Conservation (phyloP, 305 asterid species). For the Galium porrigens region DNA sequence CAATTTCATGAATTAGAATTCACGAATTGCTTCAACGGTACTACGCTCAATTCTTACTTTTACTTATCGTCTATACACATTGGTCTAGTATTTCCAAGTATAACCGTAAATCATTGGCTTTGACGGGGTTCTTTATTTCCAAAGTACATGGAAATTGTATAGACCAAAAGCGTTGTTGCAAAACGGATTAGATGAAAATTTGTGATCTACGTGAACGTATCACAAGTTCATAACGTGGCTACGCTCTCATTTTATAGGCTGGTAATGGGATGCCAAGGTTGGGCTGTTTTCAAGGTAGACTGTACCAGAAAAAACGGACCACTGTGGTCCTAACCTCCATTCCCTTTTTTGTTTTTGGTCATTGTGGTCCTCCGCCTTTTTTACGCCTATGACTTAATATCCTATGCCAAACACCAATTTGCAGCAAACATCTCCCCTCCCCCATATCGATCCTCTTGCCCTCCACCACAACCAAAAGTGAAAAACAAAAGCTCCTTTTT, state of each 20-base stretch:
- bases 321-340: constrained; percentile 5
- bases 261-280: constrained; percentile 2
- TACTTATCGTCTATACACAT: no score
- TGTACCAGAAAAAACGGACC: constrained; percentile 21
- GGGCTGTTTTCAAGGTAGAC: constrained; percentile 10
- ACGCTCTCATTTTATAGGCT: background rate
- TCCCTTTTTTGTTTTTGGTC: background rate
- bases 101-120: no score
- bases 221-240: background rate
- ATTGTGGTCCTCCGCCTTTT: constrained; percentile 9
- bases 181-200: background rate
- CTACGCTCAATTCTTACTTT: no score
- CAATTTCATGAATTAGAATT: no score
- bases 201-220: background rate
- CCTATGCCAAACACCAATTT: background rate
- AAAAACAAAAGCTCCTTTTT: background rate
- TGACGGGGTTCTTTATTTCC: no score
- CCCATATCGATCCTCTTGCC: background rate
- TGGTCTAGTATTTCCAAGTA: no score
- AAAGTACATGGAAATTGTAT: no score
- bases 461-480: background rate
- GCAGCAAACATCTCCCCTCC: background rate
- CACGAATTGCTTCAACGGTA: no score
- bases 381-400: background rate
- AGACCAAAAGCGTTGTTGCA: background rate